Base-by-base conservation (phyloP, 2,329 filamentous ascomycete species). In the Pseudocercospora cruenta region DNA sequence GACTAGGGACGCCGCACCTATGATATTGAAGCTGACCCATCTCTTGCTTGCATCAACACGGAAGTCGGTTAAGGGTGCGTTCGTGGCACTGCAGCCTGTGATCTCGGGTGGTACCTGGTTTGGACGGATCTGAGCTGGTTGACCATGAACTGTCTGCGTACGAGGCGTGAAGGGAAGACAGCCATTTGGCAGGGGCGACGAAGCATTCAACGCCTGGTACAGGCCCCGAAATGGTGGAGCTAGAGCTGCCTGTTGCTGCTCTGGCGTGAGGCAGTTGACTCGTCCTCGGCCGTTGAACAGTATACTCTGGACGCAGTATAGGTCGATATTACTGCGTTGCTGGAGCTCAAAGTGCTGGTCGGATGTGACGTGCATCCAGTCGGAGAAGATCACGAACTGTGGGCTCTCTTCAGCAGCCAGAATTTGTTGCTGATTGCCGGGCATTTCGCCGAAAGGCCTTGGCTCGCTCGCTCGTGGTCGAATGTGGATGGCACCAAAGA, bases 401-500 rank as follows among this genome's bases (percentile, higher is more conserved):
- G 64, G 60, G 45, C 64, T 54, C 10, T 53, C 26, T 31, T 68
- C 66, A 26, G 66, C 66, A 12, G 66, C 66, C n/a, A 36, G 45
- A 6, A 61, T 39, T n/a, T 60, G 45, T 36, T 49, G 36, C 33
- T 31, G 58, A 53, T 68, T 58, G 49, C 31, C 59, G 51, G 60
- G 47, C 31, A 70, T 58, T 19, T 45, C 22, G 33, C 16, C 31
- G 59, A 60, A 61, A 1, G 61, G 62, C 47, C 26, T 60, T 16
- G 33, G 36, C 58, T 62, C 24, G 24, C 39, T 62, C 22, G 19
- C n/a, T 10, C 43, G n/a, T 2, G 66, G 55, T 10, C 62, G 49
- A 51, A 70, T 68, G 28, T 63, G 62, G 39, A 70, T 70, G 12
- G 66, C 51, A 6, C 68, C 68, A 49, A 63, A 70, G 2, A 70